Base-by-base conservation (phyloP, 257 asterid genomes). In the Solanum sparsipilum region DNA sequence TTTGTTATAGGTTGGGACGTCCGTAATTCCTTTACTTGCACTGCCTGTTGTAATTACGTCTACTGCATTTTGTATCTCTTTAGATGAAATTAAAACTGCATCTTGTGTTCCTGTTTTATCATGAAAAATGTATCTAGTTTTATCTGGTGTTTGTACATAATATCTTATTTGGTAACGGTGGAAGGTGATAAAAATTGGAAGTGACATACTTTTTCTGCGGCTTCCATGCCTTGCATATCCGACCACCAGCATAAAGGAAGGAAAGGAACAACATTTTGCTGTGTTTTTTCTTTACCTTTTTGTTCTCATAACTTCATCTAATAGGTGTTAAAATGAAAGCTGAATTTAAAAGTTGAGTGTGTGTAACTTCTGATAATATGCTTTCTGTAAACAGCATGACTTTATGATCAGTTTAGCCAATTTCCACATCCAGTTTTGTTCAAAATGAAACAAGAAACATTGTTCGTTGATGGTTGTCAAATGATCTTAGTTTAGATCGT, bases 1-100 rank as follows among this genome's bases (percentile, higher is more conserved):
- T 88, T 88, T 70, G 85, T 88, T 68, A 27, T 88, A 74, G 90
- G 90, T 88, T 68, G 35, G 85, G 18, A 58, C 23, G 27, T 70
- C 18, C 5, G 23, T n/a, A 31, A 12, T 71, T 88, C 67, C 29
- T 75, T 78, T 36, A n/a, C 46, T 25, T 76, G 3, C 46, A 18
- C 75, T 9, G 5, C 31, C 31, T 25, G 72, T 39, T 35, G 18
- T 60, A 63, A 32, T 31, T 29, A 23, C 10, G 21, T 78, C n/a
- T 11, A 34, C 29, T 29, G 84, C 84, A 83, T 23, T 36, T 46
- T 23, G 10, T 34, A 68, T 52, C 6, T 32, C 71, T 39, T 81
- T 34, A 3, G 38, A 81, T 81, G 85, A 81, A 13, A 79, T 44
- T 27, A 27, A 27, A 81, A 5, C 25, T 81, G 39, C 68, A 27